A percentile compares a stretch with the other conserved stretches of the same genome.
phyloP scores from a whole-genome alignment of 2,329 filamentous ascomycete genomes.

The Penicillium vulpinum region DNA sequence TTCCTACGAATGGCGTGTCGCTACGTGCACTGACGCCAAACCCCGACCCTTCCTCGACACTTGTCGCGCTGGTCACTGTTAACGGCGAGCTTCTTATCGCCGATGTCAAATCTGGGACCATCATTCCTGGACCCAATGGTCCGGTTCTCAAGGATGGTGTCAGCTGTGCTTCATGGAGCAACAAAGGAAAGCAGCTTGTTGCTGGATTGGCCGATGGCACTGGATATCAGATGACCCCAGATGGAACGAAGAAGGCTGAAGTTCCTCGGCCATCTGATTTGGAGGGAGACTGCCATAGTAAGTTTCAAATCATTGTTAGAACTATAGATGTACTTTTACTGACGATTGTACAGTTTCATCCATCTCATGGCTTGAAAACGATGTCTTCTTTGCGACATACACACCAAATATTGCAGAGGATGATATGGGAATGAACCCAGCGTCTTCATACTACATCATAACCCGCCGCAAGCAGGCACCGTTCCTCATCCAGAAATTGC shows the following conservation, averaged over 20 bases:
- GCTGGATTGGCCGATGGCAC: conserved; percentile 81
- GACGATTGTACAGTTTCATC: conserved; percentile 61
- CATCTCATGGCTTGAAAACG: conserved; percentile 83
- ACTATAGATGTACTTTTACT: background rate
- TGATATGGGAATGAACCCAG: conserved; percentile 54
- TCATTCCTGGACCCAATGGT: conserved; percentile 62
- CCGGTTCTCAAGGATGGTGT: conserved; percentile 71
- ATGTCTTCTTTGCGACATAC: conserved; percentile 79
- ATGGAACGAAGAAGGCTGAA: conserved; percentile 72
- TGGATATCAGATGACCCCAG: conserved; percentile 77
- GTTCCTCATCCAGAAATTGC: conserved; percentile 73
- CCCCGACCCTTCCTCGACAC: conserved; percentile 64
- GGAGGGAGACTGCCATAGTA: conserved; percentile 65
- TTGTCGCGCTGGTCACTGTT: conserved; percentile 77
- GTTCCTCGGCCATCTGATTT: conserved; percentile 76
- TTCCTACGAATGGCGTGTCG: conserved; percentile 72
- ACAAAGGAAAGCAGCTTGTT: conserved; percentile 86
- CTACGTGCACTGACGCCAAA: conserved; percentile 78
- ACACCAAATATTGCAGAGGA: conserved; percentile 60
- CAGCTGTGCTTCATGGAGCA: conserved; percentile 87
- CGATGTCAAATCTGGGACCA: conserved; percentile 68
- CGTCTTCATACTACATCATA: conserved; percentile 77
- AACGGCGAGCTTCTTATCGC: conserved; percentile 82
- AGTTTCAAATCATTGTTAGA: conserved; percentile 29
- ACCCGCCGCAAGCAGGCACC: conserved; percentile 61